Evolutionary conservation across 495 filamentous ascomycete species (phyloP), one percentile per base, ranked within the genome.

Genomic region (Penicillium bovifimosum): DNA sequence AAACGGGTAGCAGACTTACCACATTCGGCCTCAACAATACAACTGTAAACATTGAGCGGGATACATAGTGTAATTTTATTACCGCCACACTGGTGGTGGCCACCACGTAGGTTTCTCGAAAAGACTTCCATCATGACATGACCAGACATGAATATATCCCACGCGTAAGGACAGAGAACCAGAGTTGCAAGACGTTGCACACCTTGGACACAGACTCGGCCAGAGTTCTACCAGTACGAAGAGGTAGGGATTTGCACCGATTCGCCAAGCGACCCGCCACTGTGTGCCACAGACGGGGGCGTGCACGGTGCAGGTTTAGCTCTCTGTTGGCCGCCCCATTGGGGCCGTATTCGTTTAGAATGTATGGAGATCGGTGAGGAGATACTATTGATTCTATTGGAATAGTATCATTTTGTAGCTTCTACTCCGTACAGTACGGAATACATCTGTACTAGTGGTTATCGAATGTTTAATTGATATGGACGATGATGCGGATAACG

Each of bases 211-310:
- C 24, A 5, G n/a, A 5, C 27, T 38, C 14, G 20, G 36, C 34
- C 34, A 17, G 26, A n/a, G 34, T 31, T 11, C 7, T 16, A 7
- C 6, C 16, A 24, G 5, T 26, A 26, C 29, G 17, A 46, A 46
- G 43, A 46, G 17, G 17, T 40, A 32, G 47, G 36, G 18, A 39
- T 39, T 32, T 26, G 35, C 43, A 46, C 43, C 43, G 43, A 46
- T 46, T 46, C 16, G 43, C 29, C 33, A 40, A 41, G 13, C n/a
- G 35, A 34, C 26, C 34, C 46, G 34, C 34, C 46, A 48, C 34
- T 7, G 9, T 10, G 17, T 42, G 40, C 26, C 41, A 42, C n/a
- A 29, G 26, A n/a, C 6, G 9, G 45, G 28, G n/a, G 24, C 29
- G 47, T 18, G 47, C 47, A 50, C 47, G 2, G 26, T 13, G 14